Evolutionary conservation across 192 early-diverging fungal genomes (phyloP).

Genomic region (Powellomyces hirtus): DNA sequence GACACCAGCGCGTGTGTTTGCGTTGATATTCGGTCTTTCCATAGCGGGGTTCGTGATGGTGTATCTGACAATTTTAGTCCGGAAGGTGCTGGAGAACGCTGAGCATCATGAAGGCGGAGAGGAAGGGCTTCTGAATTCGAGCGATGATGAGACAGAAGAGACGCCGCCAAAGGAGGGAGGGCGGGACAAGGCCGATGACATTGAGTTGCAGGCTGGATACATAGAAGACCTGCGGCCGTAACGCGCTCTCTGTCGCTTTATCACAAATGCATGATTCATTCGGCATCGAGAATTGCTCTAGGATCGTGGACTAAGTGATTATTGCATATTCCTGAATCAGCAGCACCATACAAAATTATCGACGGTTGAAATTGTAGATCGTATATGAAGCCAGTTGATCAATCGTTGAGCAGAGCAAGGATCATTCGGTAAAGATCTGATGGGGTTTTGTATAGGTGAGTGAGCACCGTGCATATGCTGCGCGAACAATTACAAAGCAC

Average conservation of each 20-base stretch:
- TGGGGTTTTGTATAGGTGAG: background rate
- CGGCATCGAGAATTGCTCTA: no score
- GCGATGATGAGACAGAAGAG: background rate
- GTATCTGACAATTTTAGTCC: slow-evolving; percentile 20
- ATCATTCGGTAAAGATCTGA: slow-evolving; percentile 39
- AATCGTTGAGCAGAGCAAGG: slow-evolving; percentile 19
- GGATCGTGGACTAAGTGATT: no score
- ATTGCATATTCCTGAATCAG: no score
- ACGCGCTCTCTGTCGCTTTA: no score
- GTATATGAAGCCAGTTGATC: no score
- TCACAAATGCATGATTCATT: no score
- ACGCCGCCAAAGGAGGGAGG: background rate
- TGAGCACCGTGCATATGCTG: background rate
- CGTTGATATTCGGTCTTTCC: slow-evolving; percentile 7
- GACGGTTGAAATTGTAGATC: no score
- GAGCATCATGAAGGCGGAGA: background rate
- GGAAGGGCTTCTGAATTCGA: no score
- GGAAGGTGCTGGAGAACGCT: slow-evolving; percentile 14
- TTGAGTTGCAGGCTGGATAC: background rate
- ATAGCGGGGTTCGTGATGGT: slow-evolving; percentile 19
- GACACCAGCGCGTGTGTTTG: slow-evolving; percentile 12
- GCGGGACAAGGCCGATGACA: background rate
- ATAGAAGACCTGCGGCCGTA: no score
- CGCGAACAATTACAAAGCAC: background rate
- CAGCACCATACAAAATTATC: no score